Percentiles rank a stretch among this genome's conserved stretches.
These are phyloP conservation scores for Microascus cirrosus DNA, from an alignment of 2,329 filamentous ascomycete genomes.

Conservation along the genomic window DNA sequence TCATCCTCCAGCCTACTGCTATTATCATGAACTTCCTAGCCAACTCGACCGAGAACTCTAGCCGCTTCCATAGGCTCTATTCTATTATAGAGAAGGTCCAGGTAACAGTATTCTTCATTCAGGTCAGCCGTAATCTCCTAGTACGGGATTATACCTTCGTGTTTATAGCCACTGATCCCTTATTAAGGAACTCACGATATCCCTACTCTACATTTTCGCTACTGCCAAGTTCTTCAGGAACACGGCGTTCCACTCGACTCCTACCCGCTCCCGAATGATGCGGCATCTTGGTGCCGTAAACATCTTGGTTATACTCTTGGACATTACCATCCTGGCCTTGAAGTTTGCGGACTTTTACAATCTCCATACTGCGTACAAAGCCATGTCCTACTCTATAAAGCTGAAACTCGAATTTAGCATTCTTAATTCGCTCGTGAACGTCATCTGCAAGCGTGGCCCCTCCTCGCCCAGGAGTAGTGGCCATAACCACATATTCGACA, in stretches of 20 bases:
- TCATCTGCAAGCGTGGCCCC: background rate
- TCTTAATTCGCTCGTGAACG: conserved; percentile 15
- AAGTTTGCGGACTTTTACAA: conserved; percentile 20
- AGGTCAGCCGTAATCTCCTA: too few relatives aligned
- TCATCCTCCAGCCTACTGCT: conserved; percentile 41
- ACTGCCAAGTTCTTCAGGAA: conserved; percentile 37
- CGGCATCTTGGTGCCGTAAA: conserved; percentile 33
- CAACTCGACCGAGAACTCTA: conserved; percentile 19
- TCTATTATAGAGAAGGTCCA: conserved; percentile 42
- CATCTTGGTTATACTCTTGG: conserved; percentile 30
- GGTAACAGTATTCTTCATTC: conserved; percentile 43
- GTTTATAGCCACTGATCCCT: background rate
- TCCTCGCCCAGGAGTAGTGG: background rate
- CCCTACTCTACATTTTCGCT: conserved; percentile 40
- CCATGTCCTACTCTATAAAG: conserved; percentile 22
- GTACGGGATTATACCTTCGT: too few relatives aligned
- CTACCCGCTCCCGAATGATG: conserved; percentile 13
- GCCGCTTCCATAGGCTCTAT: conserved; percentile 19
- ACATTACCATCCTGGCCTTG: conserved; percentile 22
- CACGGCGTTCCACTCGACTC: conserved; percentile 13
- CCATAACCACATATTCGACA: background rate
- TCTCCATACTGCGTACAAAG: conserved; percentile 21
- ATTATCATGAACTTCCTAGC: conserved; percentile 43
- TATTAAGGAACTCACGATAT: conserved; percentile 35
- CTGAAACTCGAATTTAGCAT: conserved; percentile 24